Percentiles rank a stretch among this genome's conserved stretches.
Conservation (phyloP, 306 rosid species). For the Medicago truncatula region MtrunA17r5.0-ANR NC_053049.1:11053501-11054000, state of each 20-base stretch:
- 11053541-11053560: neutral
- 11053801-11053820: conserved; percentile 11
- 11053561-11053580: neutral
- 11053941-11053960: conserved; percentile 4
- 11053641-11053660: neutral
- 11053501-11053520: neutral
- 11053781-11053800: conserved; percentile 13
- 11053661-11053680: neutral
- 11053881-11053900: neutral
- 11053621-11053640: neutral
- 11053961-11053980: conserved; percentile 3
- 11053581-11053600: conserved; percentile 6
- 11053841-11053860: neutral
- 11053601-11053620: conserved; percentile 5
- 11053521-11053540: neutral
- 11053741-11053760: neutral
- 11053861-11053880: neutral
- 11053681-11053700: neutral
- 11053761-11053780: neutral
- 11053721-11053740: neutral
- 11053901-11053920: conserved; percentile 27
- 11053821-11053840: conserved; percentile 27
- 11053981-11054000: neutral
- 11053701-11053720: neutral
- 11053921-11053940: neutral